Base-by-base conservation (phyloP, 306 rosid genomes). In the Senna tora region DNA sequence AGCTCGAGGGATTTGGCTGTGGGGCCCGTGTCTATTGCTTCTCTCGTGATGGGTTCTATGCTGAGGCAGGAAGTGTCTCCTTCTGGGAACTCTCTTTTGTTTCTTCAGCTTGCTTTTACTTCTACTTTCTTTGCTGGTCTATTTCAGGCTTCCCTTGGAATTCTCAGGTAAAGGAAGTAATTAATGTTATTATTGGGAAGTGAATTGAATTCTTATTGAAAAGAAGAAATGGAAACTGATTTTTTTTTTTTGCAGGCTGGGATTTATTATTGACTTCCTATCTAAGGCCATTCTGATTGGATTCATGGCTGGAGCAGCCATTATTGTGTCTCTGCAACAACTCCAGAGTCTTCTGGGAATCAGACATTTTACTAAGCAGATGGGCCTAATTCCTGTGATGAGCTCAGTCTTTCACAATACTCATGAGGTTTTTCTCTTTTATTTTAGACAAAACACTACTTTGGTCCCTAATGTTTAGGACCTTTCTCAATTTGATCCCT, bases 21-120 rank as follows among this genome's bases (percentile, higher is more conserved):
- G 14, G 98, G 98, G 32, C 98, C 97, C n/a, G 98, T 91, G 39
- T 94, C 98, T 2, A 91, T 94, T 71, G 98, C 98, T 34, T 94
- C 98, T 28, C 95, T 94, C 30, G 91, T 94, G 9, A 12, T 94
- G 63, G 97, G 98, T 28, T 87, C 96, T 7, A 94, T 94, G 98
- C 77, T 94, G 1, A 83, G 82, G 49, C 87, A 89, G 66, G 90
- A 89, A 78, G 95, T 91, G 4, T 91, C 98, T 69, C 98, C 98
- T 16, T 22, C 83, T 8, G 52, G 42, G 5, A 92, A 91, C 15
- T 91, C 97, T 4, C 32, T 69, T 68, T 76, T 91, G 79, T 94
- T 87, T 67, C 96, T 94, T 53, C 87, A 94, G 62, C 86, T 94
- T 0, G 98, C 95, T 66, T 85, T 94, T 19, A 86, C 95, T 72